Evolutionary conservation across 176 grass and related monocot species (phyloP), one percentile per base, ranked within the genome.

Genomic region (Triticum dicoccoides): DNA sequence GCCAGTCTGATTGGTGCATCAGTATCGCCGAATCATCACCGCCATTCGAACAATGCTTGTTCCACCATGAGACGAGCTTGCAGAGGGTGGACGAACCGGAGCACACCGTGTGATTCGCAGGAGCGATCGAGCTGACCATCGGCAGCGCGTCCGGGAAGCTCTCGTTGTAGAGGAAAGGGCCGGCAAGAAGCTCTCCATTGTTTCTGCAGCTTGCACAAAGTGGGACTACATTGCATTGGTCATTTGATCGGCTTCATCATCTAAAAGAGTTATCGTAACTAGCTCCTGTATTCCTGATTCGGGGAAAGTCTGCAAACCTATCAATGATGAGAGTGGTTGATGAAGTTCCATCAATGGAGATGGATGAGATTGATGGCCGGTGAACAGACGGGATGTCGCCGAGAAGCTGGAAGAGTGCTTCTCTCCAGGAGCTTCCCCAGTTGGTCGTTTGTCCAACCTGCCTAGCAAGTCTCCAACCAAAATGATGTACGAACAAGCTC

Each of bases 1-100:
- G 86, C 95, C 95, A 94, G 78, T 97, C 92, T 15, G 92, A 92
- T 84, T 97, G 95, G 71, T 97, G 95, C 95, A 97, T 94, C 90
- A 97, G 62, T 83, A 97, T 65, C 25, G 80, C 83, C 5, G 92
- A 78, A 70, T 76, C 82, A 11, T 33, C 47, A 6, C 70, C 34
- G 18, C 25, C 39, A 9, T 25, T 56, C 1, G 80, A 78, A 9
- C 0, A 59, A 59, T 59, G 18, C 56, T 59, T 54, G 54, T 79
- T 84, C 95, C 95, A 94, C 95, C 95, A 97, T 2, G 90, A 94
- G 10, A 97, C 95, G 18, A 97, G 88, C 79, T 97, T 94, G 73
- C 95, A 97, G 18, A 97, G 81, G 27, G 95, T 97, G 76, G 95
- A 97, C 44, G 92, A 84, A 41, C 68, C 86, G 15, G 95, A 87